A percentile compares a stretch with the other conserved stretches of the same genome.
These are phyloP conservation scores for Citrus unshiu DNA, from an alignment of 345 rosid species.

Conservation along the genomic window DNA sequence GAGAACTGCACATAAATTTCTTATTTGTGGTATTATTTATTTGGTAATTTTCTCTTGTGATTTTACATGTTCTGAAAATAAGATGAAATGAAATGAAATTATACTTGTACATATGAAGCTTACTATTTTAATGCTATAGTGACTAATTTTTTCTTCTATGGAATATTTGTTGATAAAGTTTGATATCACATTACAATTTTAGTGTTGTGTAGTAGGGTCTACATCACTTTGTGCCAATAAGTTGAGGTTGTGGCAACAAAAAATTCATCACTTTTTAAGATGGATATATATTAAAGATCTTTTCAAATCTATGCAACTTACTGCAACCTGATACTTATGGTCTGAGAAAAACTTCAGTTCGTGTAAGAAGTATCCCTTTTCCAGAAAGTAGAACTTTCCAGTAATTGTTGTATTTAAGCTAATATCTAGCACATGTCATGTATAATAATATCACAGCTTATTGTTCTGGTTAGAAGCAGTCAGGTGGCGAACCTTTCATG, in stretches of 20 bases:
- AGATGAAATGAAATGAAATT: background rate
- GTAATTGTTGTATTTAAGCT: background rate
- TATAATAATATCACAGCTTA: background rate
- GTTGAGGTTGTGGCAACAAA: background rate
- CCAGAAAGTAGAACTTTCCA: background rate
- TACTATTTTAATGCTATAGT: background rate
- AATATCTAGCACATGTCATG: background rate
- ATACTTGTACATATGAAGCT: background rate
- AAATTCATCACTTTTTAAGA: background rate
- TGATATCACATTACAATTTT: background rate
- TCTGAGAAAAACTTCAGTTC: background rate
- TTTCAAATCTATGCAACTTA: background rate
- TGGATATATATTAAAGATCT: background rate
- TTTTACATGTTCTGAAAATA: background rate
- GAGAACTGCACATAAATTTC: constrained; percentile 16
- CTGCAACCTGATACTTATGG: background rate
- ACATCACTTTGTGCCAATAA: background rate
- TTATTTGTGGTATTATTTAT: background rate
- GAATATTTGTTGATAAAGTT: background rate
- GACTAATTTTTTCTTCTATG: background rate
- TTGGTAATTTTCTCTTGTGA: background rate
- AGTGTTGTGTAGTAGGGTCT: background rate
- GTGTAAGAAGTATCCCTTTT: background rate
- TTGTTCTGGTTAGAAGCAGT: background rate
- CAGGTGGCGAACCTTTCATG: background rate